Evolutionary conservation across 768 basidiomycete genomes (phyloP).

Genomic region (Phylloporus sp.): DNA sequence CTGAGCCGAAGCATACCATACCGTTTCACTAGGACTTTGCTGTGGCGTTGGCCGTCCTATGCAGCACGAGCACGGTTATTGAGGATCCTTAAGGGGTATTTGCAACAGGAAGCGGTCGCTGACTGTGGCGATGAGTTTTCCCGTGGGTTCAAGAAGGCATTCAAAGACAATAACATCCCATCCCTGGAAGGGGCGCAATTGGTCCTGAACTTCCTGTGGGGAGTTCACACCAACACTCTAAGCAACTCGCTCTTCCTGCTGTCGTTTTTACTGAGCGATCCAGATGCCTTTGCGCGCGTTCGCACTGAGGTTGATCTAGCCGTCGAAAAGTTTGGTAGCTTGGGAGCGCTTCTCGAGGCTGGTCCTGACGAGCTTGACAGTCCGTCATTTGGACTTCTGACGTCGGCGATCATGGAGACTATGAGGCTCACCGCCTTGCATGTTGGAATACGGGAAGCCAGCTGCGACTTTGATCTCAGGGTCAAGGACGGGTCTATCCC

Average conservation of each 20-base stretch:
- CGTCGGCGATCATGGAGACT: slow-evolving; percentile 22
- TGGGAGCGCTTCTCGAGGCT: slow-evolving; percentile 10
- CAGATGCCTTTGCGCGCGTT: slow-evolving; percentile 40
- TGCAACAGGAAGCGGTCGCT: slow-evolving; percentile 7
- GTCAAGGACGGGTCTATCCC: slow-evolving; percentile 4
- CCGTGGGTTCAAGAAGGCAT: slow-evolving; percentile 11
- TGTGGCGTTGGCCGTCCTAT: slow-evolving; percentile 14
- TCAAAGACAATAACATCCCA: no score
- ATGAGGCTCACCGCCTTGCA: slow-evolving; percentile 18
- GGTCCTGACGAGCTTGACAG: slow-evolving; percentile 13
- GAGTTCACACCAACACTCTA: slow-evolving; percentile 19
- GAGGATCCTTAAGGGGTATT: slow-evolving; percentile 6
- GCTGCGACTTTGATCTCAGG: slow-evolving; percentile 13
- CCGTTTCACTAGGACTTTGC: slow-evolving; percentile 11
- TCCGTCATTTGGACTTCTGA: slow-evolving; percentile 15
- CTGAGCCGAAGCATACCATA: slow-evolving; percentile 17
- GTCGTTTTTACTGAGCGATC: slow-evolving; percentile 38
- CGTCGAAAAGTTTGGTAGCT: no score
- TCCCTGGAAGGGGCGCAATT: slow-evolving; percentile 14
- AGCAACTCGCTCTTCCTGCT: slow-evolving; percentile 18
- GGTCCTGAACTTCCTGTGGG: slow-evolving; percentile 19
- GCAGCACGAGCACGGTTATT: slow-evolving; percentile 10
- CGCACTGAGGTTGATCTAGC: slow-evolving; percentile 47
- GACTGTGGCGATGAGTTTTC: slow-evolving; percentile 7
- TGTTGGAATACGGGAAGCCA: slow-evolving; percentile 15